A percentile compares a stretch with the other conserved stretches of the same genome.
phyloP scores from a whole-genome alignment of 2,329 filamentous ascomycete genomes.

The Dendrostoma leiphaemia region DNA sequence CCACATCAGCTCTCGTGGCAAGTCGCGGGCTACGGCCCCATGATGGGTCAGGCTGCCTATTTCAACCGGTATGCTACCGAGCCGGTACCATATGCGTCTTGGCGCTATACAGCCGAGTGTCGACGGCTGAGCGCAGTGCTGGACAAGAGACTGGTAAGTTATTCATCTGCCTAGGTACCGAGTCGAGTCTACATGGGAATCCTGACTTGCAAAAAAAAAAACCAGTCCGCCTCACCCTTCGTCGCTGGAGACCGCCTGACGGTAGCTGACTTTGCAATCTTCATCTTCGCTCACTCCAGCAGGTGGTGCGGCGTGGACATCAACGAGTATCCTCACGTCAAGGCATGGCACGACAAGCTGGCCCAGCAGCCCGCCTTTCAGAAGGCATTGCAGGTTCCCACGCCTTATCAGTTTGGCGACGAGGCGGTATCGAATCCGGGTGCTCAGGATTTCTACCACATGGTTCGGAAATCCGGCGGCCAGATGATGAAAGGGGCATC shows the following conservation, averaged over 20 bases:
- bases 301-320: constrained; percentile 24
- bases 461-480: neutral
- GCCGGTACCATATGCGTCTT: constrained; percentile 18
- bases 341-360: constrained; percentile 23
- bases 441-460: neutral
- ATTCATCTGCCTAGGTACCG: no score
- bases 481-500: neutral
- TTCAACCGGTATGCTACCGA: constrained; percentile 24
- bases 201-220: neutral
- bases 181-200: neutral
- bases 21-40: constrained; percentile 21
- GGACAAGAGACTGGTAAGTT: constrained; percentile 22
- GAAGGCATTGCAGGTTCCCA: constrained; percentile 21
- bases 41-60: constrained; percentile 22
- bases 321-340: constrained; percentile 21
- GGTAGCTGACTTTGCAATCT: constrained; percentile 24
- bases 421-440: neutral
- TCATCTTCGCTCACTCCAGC: constrained; percentile 23
- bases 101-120: constrained; percentile 21
- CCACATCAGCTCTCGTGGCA: constrained; percentile 24
- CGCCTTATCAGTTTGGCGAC: constrained; percentile 18
- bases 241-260: constrained; percentile 23
- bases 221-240: constrained; percentile 18
- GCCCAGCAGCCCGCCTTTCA: constrained; percentile 21
- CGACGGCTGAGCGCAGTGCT: constrained; percentile 22